Conservation (phyloP, 257 asterid species). For the Nicotiana undulata region DNA sequence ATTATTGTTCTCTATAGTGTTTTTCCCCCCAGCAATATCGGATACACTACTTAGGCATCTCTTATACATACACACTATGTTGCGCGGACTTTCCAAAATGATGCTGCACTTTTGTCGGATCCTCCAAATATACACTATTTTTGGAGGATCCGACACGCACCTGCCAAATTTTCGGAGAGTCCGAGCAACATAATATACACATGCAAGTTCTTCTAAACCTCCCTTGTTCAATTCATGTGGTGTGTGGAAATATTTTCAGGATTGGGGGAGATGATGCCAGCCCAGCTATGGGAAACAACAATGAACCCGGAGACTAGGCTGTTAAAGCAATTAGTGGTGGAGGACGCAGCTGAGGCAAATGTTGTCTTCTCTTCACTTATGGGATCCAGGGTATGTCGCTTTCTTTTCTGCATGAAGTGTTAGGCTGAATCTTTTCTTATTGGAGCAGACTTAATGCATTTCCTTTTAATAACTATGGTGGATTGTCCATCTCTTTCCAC, state of each 20-base stretch:
- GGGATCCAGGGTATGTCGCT: slow-evolving; percentile 67
- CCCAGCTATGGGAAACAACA: slow-evolving; percentile 98
- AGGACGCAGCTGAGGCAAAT: slow-evolving; percentile 83
- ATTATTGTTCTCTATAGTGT: neutral
- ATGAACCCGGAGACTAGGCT: slow-evolving; percentile 73
- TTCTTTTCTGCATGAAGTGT: neutral
- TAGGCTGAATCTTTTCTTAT: neutral
- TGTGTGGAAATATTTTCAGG: slow-evolving; percentile 40
- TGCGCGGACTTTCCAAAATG: too few species aligned
- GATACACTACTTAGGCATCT: neutral
- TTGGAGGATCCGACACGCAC: too few species aligned
- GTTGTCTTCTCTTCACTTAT: slow-evolving; percentile 88
- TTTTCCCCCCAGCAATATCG: neutral
- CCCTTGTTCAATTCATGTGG: neutral
- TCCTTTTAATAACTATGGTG: neutral
- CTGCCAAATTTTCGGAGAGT: too few species aligned
- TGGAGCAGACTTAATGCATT: neutral
- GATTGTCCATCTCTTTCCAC: neutral
- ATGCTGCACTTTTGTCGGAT: too few species aligned
- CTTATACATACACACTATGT: neutral
- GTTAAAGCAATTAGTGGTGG: slow-evolving; percentile 73
- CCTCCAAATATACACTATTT: too few species aligned
- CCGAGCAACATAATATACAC: too few species aligned
- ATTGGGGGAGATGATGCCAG: slow-evolving; percentile 99
- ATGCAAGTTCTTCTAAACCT: neutral